Conservation (phyloP, 148 eudicot species). For the Camellia granthamiana region DNA sequence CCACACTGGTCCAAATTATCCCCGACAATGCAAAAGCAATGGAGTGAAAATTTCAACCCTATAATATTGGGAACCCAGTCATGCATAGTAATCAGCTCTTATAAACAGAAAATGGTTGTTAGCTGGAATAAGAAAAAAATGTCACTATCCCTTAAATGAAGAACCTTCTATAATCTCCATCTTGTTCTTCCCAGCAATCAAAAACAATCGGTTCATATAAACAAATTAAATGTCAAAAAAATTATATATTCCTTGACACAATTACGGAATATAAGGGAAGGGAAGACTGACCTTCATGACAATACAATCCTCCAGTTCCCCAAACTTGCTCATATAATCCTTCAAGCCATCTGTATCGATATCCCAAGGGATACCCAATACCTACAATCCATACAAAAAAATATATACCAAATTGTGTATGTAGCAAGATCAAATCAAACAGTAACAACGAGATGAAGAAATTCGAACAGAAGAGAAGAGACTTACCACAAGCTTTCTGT, state of each 20-base stretch:
- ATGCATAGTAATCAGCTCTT: not conserved
- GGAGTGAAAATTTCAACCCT: too few relatives aligned
- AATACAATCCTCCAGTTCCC: slow-evolving; percentile 92
- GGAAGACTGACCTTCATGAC: slow-evolving; percentile 75
- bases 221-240: not conserved
- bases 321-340: slow-evolving; percentile 88
- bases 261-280: not conserved
- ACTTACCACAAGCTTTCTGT: slow-evolving; percentile 93
- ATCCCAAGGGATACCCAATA: slow-evolving; percentile 98
- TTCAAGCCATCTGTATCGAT: slow-evolving; percentile 86
- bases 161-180: not conserved
- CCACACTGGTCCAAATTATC: not conserved
- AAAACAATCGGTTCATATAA: not conserved
- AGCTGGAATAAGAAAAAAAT: not conserved
- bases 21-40: not conserved
- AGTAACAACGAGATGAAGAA: not conserved
- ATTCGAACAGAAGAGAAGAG: not conserved
- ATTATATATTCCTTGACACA: not conserved
- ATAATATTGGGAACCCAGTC: too few relatives aligned
- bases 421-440: not conserved
- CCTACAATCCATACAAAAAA: slow-evolving; percentile 34
- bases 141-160: not conserved
- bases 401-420: not conserved
- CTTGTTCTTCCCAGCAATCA: not conserved
- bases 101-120: not conserved